These are phyloP conservation scores for Austroboletus niveus DNA, from an alignment of 1,284 basidiomycete genomes.

Conservation along the genomic window DNA sequence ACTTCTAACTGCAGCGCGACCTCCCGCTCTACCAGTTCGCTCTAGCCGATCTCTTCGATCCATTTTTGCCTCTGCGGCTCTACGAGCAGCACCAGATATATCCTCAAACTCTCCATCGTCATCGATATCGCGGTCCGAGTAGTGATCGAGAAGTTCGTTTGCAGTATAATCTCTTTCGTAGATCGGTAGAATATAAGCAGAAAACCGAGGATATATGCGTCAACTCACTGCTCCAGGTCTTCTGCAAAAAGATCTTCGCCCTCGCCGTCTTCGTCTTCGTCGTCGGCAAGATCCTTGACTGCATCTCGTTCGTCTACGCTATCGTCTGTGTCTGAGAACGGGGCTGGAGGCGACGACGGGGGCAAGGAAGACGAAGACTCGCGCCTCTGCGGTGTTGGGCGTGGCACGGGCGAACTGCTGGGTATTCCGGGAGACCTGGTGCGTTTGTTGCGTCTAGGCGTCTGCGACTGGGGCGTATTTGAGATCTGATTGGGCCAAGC, in stretches of 20 bases:
- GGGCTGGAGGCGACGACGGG: constrained; percentile 78
- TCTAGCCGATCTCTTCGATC: constrained; percentile 82
- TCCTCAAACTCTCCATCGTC: constrained; percentile 79
- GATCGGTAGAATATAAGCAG: constrained; percentile 5
- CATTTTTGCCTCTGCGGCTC: constrained; percentile 89
- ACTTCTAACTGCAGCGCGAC: constrained; percentile 70
- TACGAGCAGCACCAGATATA: constrained; percentile 72
- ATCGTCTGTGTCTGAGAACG: constrained; percentile 88
- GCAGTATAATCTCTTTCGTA: constrained; percentile 79
- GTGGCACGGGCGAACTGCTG: constrained; percentile 49
- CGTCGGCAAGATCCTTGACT: constrained; percentile 61
- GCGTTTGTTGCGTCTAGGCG: constrained; percentile 56
- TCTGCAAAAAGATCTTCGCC: constrained; percentile 95
- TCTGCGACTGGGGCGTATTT: constrained; percentile 31
- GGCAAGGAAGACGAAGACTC: constrained; percentile 71
- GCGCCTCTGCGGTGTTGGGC: constrained; percentile 48
- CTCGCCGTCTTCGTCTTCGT: constrained; percentile 74
- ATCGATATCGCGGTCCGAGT: constrained; percentile 86
- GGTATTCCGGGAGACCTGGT: constrained; percentile 59
- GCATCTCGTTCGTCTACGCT: constrained; percentile 75
- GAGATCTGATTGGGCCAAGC: not conserved
- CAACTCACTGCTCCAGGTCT: constrained; percentile 67
- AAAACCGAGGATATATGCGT: not conserved
- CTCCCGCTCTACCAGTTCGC: constrained; percentile 59
- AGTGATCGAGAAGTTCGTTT: constrained; percentile 82